Evolutionary conservation across 1,139 yeast species (phyloP), one percentile per base, ranked within the genome.

Genomic region (Geotrichum fermentans): DNA sequence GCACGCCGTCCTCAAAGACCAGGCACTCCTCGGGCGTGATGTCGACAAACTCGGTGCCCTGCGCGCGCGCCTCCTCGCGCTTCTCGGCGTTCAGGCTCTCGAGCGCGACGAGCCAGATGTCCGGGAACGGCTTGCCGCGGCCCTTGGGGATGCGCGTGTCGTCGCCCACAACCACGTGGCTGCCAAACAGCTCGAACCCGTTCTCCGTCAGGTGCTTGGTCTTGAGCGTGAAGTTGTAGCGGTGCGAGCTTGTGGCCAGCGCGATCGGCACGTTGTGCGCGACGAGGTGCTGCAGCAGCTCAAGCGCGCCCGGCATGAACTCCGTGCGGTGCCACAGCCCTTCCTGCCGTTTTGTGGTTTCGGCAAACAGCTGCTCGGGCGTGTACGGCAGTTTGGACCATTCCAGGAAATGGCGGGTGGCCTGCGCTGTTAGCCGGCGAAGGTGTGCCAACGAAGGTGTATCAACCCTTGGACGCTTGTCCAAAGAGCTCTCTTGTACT

Each of bases 1-100:
- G 90, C 40, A 88, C 72, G 1, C 96, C 97, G 67, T 92, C 98
- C 68, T 92, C 98, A 65, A 92, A 92, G 1, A 92, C 84, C 34
- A 92, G 68, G 59, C 96, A 86, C 61, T 92, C 96, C 32, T 79
- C 80, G n/a, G 54, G 67, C 35, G 39, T 35, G 20, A 49, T 49
- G 26, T 47, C 47, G 1, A 18, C 43, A 17, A 34, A 40, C 16
- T 22, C 34, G n/a, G n/a, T 22, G 17, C 42, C 38, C 4, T 29
- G 18, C 2, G 21, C 41, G 2, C 30, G 35, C 6, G 29, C 44
- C 16, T 40, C 41, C 45, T 36, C 74, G 63, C 53, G 62, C 40
- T 53, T 59, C 53, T 61, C 68, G 14, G 61, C 61, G 62, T 92
- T 92, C 52, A 92, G 59, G 32, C 83, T 75, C 28, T 73, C 77